These are phyloP conservation scores for Yarrowia galli DNA, from an alignment of 1,139 yeast genomes.

Conservation along the genomic window DNA sequence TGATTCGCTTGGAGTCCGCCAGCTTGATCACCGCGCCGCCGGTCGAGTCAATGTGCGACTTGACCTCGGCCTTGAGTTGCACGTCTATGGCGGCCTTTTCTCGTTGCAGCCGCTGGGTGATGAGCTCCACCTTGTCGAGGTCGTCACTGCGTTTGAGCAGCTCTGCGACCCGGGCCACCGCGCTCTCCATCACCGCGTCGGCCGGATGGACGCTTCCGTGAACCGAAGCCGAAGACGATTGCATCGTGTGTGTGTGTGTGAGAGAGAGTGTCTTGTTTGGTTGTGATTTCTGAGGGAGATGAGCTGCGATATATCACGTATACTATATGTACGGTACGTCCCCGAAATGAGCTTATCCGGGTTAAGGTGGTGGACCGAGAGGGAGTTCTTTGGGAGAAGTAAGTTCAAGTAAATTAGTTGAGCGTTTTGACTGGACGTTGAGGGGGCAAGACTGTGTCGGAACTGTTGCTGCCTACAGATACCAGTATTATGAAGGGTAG, in stretches of 20 bases:
- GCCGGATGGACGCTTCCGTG: conserved; percentile 24
- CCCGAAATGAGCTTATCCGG: too few species aligned
- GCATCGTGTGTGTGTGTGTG: conserved; percentile 20
- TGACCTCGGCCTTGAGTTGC: conserved; percentile 69
- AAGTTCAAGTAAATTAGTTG: too few species aligned
- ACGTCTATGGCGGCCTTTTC: conserved; percentile 78
- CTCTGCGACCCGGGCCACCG: conserved; percentile 46
- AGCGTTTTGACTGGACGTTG: too few species aligned
- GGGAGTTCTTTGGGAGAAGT: too few species aligned
- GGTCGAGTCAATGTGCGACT: conserved; percentile 64
- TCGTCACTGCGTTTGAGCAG: conserved; percentile 51
- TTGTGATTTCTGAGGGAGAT: not conserved
- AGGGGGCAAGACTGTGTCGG: too few species aligned
- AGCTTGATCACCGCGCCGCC: conserved; percentile 51
- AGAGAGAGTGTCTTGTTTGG: too few species aligned
- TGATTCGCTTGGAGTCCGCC: conserved; percentile 47
- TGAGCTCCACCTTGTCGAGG: conserved; percentile 60
- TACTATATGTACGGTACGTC: too few species aligned
- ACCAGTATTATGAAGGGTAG: too few species aligned
- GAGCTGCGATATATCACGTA: not conserved
- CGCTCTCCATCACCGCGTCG: conserved; percentile 37
- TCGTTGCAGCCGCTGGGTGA: conserved; percentile 66
- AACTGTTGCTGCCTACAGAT: too few species aligned
- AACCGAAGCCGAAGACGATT: conserved; percentile 34
- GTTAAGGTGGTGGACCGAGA: too few species aligned